A percentile compares a stretch with the other conserved stretches of the same genome.
Evolutionary conservation across 2,329 filamentous ascomycete species (phyloP).

Genomic region (Hypoxylon sp.): DNA sequence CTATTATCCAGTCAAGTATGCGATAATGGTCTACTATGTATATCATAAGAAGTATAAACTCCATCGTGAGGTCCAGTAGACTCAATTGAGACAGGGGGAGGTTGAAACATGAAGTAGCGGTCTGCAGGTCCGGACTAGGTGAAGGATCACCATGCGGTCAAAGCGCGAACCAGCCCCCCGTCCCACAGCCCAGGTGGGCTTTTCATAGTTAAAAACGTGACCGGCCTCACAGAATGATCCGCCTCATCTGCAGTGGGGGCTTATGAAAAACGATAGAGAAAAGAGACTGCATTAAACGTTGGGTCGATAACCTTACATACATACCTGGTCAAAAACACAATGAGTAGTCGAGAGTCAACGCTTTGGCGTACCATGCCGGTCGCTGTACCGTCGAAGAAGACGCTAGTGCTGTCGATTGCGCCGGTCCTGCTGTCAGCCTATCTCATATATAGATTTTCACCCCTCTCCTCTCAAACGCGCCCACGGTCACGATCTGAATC

Average conservation of each 20-base stretch:
- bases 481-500: conserved; percentile 22
- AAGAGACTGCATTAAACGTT: conserved; percentile 14
- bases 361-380: conserved; percentile 14
- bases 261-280: conserved; percentile 19
- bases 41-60: conserved; percentile 14
- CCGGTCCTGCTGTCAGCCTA: conserved; percentile 36
- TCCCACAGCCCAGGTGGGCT: conserved; percentile 5
- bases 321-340: not conserved
- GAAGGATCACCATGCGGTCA: conserved; percentile 24
- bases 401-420: conserved; percentile 37
- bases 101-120: conserved; percentile 32
- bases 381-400: conserved; percentile 30
- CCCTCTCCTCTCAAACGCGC: conserved; percentile 27
- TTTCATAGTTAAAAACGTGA: conserved; percentile 40
- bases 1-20: not conserved
- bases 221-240: conserved; percentile 21
- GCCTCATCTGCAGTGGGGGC: conserved; percentile 26
- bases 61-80: conserved; percentile 26
- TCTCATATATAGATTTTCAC: conserved; percentile 39
- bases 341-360: conserved; percentile 2
- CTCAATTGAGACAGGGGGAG: conserved; percentile 12
- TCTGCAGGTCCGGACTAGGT: conserved; percentile 25
- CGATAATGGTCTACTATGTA: not conserved
- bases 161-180: conserved; percentile 25
- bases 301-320: conserved; percentile 7